Evolutionary conservation across 1,284 basidiomycete genomes (phyloP).

Genomic region (Apiotrichum sp.): DNA sequence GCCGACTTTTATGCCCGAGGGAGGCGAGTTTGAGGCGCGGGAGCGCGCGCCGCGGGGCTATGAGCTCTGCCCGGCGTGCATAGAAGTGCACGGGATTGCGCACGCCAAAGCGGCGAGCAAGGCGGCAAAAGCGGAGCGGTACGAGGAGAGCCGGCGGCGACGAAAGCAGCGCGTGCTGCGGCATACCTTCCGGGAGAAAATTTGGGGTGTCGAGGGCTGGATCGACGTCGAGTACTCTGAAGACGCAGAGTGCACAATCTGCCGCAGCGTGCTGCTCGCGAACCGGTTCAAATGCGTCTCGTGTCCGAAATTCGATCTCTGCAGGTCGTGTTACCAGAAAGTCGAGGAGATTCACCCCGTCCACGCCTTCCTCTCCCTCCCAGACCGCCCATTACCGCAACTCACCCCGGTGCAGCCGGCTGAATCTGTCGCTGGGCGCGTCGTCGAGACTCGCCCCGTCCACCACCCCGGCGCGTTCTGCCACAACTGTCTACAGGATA

Average conservation of each 20-base stretch:
- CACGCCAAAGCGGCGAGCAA: slow-evolving; percentile 54
- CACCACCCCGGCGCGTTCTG: slow-evolving; percentile 47
- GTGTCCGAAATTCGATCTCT: slow-evolving; percentile 71
- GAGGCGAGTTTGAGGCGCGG: not conserved
- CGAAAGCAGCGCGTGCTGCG: slow-evolving; percentile 55
- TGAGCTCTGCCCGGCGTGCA: slow-evolving; percentile 72
- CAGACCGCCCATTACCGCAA: slow-evolving; percentile 49
- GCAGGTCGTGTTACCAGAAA: slow-evolving; percentile 58
- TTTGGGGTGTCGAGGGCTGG: slow-evolving; percentile 75
- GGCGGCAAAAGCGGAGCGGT: slow-evolving; percentile 33
- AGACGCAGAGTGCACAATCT: slow-evolving; percentile 67
- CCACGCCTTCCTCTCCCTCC: slow-evolving; percentile 72
- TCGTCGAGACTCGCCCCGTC: slow-evolving; percentile 9
- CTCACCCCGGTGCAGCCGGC: slow-evolving; percentile 2
- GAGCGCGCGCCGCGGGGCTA: slow-evolving; percentile 54
- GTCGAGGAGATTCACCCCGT: slow-evolving; percentile 83
- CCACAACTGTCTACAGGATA: slow-evolving; percentile 74
- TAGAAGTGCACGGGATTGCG: slow-evolving; percentile 66
- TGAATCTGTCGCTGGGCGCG: not conserved
- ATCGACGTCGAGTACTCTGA: slow-evolving; percentile 69
- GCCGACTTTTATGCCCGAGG: slow-evolving; percentile 2
- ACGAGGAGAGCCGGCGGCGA: slow-evolving; percentile 47
- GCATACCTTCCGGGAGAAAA: slow-evolving; percentile 76
- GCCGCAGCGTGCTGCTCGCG: slow-evolving; percentile 56
- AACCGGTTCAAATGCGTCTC: slow-evolving; percentile 77